Base-by-base conservation (phyloP, 345 rosid genomes). In the Gossypium ekmanianum region DNA sequence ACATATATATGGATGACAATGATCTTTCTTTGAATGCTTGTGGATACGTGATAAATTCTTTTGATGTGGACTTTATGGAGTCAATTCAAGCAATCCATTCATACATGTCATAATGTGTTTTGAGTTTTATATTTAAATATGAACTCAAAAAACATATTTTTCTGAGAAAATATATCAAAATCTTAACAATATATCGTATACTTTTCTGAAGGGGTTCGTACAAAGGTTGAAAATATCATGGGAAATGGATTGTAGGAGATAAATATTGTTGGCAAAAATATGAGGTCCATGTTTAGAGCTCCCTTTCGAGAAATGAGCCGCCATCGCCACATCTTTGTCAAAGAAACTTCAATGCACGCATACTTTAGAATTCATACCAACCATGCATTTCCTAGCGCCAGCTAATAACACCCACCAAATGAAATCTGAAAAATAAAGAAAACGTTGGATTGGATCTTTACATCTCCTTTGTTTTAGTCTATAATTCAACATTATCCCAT, bases 371-470 rank as follows among this genome's bases (percentile, higher is more conserved):
- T 47, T 57, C 59, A 41, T 22, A 11, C 58, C 56, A 64, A 43
- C 77, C 83, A 68, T 55, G 67, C 41, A 65, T 76, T 80, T 67
- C 2, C 66, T 9, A 11, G 29, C n/a, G 16, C 68, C 16, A 39
- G 69, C 55, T 16, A 17, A 34, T 34, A 34, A 34, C 41, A 34
- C 7, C 41, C 63, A 68, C 51, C 59, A 3, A 51, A 66, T 27
- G 2, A 12, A 20, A 8, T 11, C 39, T 13, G 41, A 34, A 34
- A 34, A 34, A 4, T 34, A 5, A 34, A 34, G 41, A 34, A 34
- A 34, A 34, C 41, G 41, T 34, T 20, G 51, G 27, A 5, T 45
- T 18, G 26, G 16, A 11, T 41, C 7, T 9, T 39, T 41, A 16
- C 16, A 41, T 34, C 39, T 63, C 47, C 16, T 39, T 17, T 17